phyloP scores from a whole-genome alignment of 768 basidiomycete species.

The Sarcomyxa edulis region DNA sequence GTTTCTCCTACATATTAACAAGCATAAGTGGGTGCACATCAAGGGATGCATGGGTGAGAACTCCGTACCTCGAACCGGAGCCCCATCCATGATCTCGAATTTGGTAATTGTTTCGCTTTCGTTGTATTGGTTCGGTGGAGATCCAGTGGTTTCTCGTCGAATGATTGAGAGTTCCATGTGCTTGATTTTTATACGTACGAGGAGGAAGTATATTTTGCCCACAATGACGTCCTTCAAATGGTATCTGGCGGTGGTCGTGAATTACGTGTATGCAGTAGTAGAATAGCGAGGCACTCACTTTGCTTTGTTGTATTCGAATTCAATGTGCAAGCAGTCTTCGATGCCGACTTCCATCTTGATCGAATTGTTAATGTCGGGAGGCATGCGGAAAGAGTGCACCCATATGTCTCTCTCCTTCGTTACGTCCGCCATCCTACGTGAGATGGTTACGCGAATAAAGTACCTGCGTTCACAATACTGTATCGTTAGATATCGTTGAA shows the following conservation, averaged over 20 bases:
- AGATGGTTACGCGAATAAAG: slow-evolving; percentile 86
- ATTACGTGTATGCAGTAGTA: not conserved
- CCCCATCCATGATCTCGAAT: slow-evolving; percentile 99
- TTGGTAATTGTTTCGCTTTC: slow-evolving; percentile 99
- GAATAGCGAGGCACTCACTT: slow-evolving; percentile 54
- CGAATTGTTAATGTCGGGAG: slow-evolving; percentile 94
- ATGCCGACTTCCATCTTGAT: slow-evolving; percentile 99
- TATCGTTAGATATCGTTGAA: not conserved
- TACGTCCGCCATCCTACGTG: slow-evolving; percentile 89
- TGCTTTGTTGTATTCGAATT: slow-evolving; percentile 99
- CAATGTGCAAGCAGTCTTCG: slow-evolving; percentile 97
- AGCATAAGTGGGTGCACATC: not conserved
- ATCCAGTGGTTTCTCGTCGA: slow-evolving; percentile 92
- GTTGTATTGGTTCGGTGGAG: slow-evolving; percentile 98
- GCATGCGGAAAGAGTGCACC: slow-evolving; percentile 99
- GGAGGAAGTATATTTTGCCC: slow-evolving; percentile 98
- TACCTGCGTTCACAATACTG: slow-evolving; percentile 50
- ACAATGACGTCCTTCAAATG: slow-evolving; percentile 99
- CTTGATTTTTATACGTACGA: slow-evolving; percentile 99
- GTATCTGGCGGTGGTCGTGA: slow-evolving; percentile 55
- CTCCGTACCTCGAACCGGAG: slow-evolving; percentile 82
- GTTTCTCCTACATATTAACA: slow-evolving; percentile 68
- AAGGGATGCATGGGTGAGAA: too few relatives aligned
- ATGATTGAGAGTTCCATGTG: slow-evolving; percentile 99
- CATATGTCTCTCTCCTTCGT: slow-evolving; percentile 91